These are phyloP conservation scores for Ceratocystis ficicola DNA, from an alignment of 2,329 filamentous ascomycete genomes.

Conservation along the genomic window DNA sequence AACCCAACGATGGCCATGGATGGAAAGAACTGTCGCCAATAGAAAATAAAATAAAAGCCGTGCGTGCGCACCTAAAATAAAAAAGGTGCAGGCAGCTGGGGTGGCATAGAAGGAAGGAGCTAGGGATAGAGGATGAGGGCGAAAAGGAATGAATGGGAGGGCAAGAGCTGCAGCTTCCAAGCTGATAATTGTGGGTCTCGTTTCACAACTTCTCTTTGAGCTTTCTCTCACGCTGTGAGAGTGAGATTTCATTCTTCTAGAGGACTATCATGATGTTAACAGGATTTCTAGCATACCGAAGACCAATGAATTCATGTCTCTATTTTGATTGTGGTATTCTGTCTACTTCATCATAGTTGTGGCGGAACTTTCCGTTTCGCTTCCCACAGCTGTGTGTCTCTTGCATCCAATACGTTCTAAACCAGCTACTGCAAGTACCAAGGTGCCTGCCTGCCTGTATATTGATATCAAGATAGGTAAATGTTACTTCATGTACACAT, in stretches of 20 bases:
- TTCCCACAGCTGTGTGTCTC: neutral
- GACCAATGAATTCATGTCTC: neutral
- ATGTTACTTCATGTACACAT: neutral
- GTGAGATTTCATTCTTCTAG: neutral
- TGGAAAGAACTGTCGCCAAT: neutral
- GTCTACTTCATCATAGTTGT: neutral
- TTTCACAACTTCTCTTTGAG: constrained; percentile 11
- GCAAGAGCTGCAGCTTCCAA: constrained; percentile 11
- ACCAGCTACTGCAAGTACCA: neutral
- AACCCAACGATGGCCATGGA: neutral
- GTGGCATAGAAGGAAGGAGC: constrained; percentile 9
- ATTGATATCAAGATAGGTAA: neutral
- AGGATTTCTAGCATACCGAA: neutral
- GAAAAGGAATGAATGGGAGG: constrained; percentile 7
- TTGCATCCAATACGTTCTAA: neutral
- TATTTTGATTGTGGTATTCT: neutral
- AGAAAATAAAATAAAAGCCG: neutral
- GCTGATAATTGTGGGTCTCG: constrained; percentile 1
- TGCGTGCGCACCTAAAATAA: neutral
- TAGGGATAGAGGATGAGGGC: constrained; percentile 8
- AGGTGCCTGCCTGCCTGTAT: neutral
- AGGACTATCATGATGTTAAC: neutral
- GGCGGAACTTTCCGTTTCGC: neutral
- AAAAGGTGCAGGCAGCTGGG: constrained; percentile 3
- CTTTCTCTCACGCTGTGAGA: neutral